Base-by-base conservation (phyloP, 192 early-diverging fungal species). In the Diversispora epigaea region DNA sequence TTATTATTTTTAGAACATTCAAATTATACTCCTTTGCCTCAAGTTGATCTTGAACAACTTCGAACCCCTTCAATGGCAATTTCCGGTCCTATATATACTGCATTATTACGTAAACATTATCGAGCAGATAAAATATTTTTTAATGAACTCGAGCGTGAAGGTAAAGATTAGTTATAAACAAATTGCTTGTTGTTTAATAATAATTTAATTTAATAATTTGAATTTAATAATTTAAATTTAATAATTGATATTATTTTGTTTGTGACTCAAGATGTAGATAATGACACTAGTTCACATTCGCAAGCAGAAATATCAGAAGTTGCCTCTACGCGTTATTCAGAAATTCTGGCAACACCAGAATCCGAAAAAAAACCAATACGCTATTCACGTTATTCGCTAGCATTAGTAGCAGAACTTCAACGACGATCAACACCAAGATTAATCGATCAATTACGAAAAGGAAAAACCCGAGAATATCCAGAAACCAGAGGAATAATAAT, bases 41-140 rank as follows among this genome's bases (percentile, higher is more conserved):
- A 54, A 54, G 21, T 58, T 19, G 22, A 58, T 58, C 57, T 58
- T 58, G 57, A 58, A 19, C 57, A 58, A 58, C 22, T 58, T 21
- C 14, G 57, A 58, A 58, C 57, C 4, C 57, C 57, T 19, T 58
- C 57, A 25, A 58, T 58, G 57, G 50, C 50, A 54, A 11, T 54
- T 4, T 54, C 50, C 12, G 50, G n/a, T 17, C 50, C 50, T 54
- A 54, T 54, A 54, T 54, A 54, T 54, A 54, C 50, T 14, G 12
- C 50, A 54, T 17, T 54, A 11, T 17, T 54, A 12, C 50, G 50
- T 14, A 54, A 54, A 14, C 50, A 54, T 4, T 54, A 17, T 54
- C 50, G 50, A 54, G 50, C 50, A 4, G 50, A 54, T 54, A 54
- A 54, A 14, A 54, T 54, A 54, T 54, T 54, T 54, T 54, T 54